These are phyloP conservation scores for Radiomyces spectabilis DNA, from an alignment of 192 early-diverging fungal genomes.

Conservation along the genomic window DNA sequence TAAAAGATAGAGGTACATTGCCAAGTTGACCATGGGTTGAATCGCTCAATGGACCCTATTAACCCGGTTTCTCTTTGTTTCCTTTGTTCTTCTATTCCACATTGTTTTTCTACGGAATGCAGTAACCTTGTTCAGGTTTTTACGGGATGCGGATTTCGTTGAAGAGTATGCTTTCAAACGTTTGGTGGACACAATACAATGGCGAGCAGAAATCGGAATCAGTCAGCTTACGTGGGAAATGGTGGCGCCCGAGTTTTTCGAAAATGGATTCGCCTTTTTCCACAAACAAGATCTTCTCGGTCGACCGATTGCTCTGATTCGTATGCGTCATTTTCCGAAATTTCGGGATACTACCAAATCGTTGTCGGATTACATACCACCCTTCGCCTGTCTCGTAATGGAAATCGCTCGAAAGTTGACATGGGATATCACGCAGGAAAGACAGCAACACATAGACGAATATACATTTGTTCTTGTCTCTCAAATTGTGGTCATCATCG, in stretches of 20 bases:
- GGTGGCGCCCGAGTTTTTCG: conserved; percentile 16
- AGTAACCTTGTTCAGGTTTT: conserved; percentile 41
- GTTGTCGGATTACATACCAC: conserved; percentile 15
- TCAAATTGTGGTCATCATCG: conserved; percentile 19
- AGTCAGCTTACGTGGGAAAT: conserved; percentile 7
- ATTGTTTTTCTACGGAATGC: neutral
- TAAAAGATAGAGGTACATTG: too few relatives aligned
- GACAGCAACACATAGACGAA: conserved; percentile 3
- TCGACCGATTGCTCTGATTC: conserved; percentile 30
- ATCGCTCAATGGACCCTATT: too few relatives aligned
- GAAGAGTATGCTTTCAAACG: conserved; percentile 9
- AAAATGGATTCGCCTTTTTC: conserved; percentile 30
- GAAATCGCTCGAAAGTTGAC: conserved; percentile 33
- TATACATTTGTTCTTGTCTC: conserved; percentile 5
- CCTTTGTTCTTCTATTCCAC: neutral
- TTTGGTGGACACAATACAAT: conserved; percentile 25
- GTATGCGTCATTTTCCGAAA: conserved; percentile 24
- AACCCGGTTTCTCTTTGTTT: too few relatives aligned
- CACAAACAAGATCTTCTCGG: conserved; percentile 27
- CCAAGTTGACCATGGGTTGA: too few relatives aligned
- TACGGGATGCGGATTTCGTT: conserved; percentile 15
- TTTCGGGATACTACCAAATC: conserved; percentile 6
- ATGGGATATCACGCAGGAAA: conserved; percentile 18
- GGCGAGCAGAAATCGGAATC: conserved; percentile 24
- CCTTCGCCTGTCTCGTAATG: conserved; percentile 31